Conservation (phyloP, 805 yeast species). For the Cyberlindnera euphorbiae region DNA sequence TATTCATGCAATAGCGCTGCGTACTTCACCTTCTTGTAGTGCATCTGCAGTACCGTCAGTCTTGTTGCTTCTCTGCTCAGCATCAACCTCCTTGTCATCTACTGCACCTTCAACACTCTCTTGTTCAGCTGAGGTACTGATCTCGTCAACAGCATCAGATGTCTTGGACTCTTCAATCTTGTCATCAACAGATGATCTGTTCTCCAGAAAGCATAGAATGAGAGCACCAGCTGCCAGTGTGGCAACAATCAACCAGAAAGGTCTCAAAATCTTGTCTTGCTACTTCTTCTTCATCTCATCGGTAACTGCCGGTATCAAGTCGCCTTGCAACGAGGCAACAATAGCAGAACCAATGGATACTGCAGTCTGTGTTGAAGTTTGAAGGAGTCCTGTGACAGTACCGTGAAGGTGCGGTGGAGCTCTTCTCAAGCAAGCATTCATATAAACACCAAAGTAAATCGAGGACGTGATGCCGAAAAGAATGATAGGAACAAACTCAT, state of each 20-base stretch:
- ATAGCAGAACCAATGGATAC: constrained; percentile 28
- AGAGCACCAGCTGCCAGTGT: constrained; percentile 4
- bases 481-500: constrained; percentile 24
- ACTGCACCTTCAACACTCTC: too few relatives aligned
- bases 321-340: constrained; percentile 26
- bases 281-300: constrained; percentile 1
- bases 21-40: too few relatives aligned
- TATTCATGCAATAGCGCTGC: too few relatives aligned
- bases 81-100: too few relatives aligned
- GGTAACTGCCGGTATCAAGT: constrained; percentile 5
- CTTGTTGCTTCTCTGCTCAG: too few relatives aligned
- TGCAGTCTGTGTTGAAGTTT: constrained; percentile 33
- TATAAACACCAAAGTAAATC: constrained; percentile 31
- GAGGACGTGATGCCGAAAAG: constrained; percentile 27
- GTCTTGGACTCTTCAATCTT: constrained; percentile 1
- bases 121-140: too few relatives aligned
- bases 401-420: constrained; percentile 38
- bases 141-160: too few relatives aligned
- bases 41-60: too few relatives aligned
- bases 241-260: constrained; percentile 10
- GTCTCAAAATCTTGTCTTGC: constrained; percentile 5
- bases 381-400: constrained; percentile 33
- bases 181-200: constrained; percentile 10
- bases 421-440: constrained; percentile 27
- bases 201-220: constrained; percentile 5